Base-by-base conservation (phyloP, 176 grass and related monocot species). In the Cenchrus americanus region DNA sequence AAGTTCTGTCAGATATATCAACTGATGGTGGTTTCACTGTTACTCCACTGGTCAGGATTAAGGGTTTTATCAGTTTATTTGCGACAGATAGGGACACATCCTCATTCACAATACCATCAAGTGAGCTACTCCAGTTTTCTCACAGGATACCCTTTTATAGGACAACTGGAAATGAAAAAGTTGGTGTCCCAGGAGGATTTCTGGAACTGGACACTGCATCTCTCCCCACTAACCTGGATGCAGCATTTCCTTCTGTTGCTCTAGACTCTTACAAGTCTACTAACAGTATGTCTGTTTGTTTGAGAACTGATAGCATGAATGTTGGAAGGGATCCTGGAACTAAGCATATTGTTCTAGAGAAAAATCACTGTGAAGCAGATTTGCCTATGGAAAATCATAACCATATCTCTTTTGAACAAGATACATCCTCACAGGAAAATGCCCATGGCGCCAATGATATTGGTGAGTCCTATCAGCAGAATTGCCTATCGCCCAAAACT, bases 61-160 rank as follows among this genome's bases (percentile, higher is more conserved):
- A 86, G 60, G 94, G 89, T 34, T 97, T 92, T 73, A 85, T 97
- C 64, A 90, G 92, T 43, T 87, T 97, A 81, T 97, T 97, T 81
- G 72, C 69, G 7, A 44, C 54, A 83, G 79, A 69, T 42, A 82
- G 81, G 58, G 81, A 86, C 26, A 83, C 57, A 84, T 77, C 62
- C 14, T 23, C 80, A 71, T 76, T 83, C 50, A 61, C 77, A 26
- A 66, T 97, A 75, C 81, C 82, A 69, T 76, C 84, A 51, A 83
- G 57, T 44, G 92, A 92, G 76, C 77, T 92, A 60, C 92, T 97
- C 66, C 69, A 71, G 66, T 97, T 97, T 93, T 97, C 91, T 71
- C 92, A 97, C 75, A 79, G 49, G 50, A 70, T 97, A 51, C 94
- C 89, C 51, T 86, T 71, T 75, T 88, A 90, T 82, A 89, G 87